Evolutionary conservation across 371 early-diverging fungal species (phyloP), one percentile per base, ranked within the genome.

Genomic region (Nematocida sp.): DNA sequence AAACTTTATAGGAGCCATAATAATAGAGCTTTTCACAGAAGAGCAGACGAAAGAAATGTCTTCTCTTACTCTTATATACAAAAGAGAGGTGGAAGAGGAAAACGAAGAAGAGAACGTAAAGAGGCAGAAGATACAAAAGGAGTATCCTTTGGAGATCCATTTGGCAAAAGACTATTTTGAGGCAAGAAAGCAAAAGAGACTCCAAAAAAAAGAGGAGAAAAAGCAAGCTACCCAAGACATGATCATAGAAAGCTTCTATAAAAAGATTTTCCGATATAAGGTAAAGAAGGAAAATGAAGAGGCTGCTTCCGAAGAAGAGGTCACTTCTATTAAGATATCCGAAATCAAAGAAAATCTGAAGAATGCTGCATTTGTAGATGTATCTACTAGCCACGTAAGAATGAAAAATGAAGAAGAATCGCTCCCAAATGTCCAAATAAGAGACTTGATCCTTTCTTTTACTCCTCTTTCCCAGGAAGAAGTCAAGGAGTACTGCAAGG

Each of bases 321-420:
- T 78, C 3, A 49, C 45, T 4, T 65, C 79, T 54, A 25, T 63
- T 4, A 64, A 65, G 16, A 76, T 82, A 26, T 81, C 80, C 35
- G 78, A 75, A 9, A 49, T 71, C 11, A 71, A 71, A 36, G 1
- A 0, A 0, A 60, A 26, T 9, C 57, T 77, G 1, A 42, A 66
- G 23, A 35, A 60, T 33, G 77, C 76, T 20, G 84, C 82, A 13
- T 84, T 84, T 75, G 81, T 84, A 32, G 84, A 84, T 66, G 11
- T 66, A 20, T 55, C 66, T 33, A 49, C 68, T 39, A 76, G 66
- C 5, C 65, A 79, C 60, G 35, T 84, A 51, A 57, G 84, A 55
- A 54, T 82, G 65, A 84, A 84, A 56, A 48, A 75, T 35, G 60
- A 9, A 16, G 55, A 71, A 63, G 82, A 81, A 35, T 5, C 3